Evolutionary conservation across 257 asterid genomes (phyloP), one percentile per base, ranked within the genome.

Genomic region (Ballota nigra): DNA sequence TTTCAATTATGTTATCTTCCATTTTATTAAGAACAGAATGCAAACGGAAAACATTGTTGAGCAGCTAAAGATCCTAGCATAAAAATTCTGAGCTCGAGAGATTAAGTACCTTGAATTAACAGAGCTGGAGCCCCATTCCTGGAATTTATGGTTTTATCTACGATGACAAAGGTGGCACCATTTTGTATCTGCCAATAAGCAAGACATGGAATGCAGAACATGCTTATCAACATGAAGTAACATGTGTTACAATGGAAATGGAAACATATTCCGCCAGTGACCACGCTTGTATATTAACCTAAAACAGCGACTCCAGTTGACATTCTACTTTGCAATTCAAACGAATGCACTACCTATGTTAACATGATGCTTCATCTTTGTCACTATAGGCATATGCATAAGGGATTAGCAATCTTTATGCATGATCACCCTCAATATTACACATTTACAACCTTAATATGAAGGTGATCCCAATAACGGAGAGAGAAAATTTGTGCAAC

Each of bases 41-140:
- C 74, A 49, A 70, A 66, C n/a, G 34, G 53, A 53, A 75, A 73
- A 31, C 28, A 33, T 23, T 69, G 63, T 55, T 41, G 38, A 56
- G 29, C 65, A 31, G 56, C 33, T 36, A 53, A 53, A 51, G 53
- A 56, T 26, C 68, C 28, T 22, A 64, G 15, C 1, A 12, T 9
- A 34, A 31, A n/a, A 34, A 40, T 29, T 43, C 75, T 12, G 64
- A 70, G 65, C 40, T 34, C 38, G 45, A 69, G 68, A 74, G 23
- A 59, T 55, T 36, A 61, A 76, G 31, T 83, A 93, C 98, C 98
- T 86, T 87, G 96, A 76, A 93, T 78, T 72, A 91, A 74, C 77
- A 93, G 81, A 74, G 96, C 92, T 71, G 97, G 65, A 67, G 82
- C 75, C 74, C 90, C 95, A 80, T 91, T 88, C 82, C 84, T 91